Evolutionary conservation across 2,329 filamentous ascomycete genomes (phyloP), one percentile per base, ranked within the genome.

Genomic region (Ophiocordyceps sinensis): DNA sequence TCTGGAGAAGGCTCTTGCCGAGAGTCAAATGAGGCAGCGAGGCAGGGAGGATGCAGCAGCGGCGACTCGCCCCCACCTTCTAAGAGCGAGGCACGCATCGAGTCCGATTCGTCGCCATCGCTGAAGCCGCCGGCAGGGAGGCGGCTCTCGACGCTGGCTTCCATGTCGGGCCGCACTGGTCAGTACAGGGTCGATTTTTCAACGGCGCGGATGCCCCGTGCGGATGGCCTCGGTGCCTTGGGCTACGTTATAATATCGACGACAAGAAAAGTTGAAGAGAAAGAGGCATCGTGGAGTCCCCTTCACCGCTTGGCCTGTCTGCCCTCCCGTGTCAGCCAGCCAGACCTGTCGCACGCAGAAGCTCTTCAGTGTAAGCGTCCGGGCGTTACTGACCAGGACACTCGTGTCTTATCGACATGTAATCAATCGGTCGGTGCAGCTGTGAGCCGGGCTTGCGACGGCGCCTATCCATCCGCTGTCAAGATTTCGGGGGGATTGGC

Each of bases 1-100:
- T 61, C 56, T 19, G 57, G 23, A 26, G 23, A 57, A 41, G 49
- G 59, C 38, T 51, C 53, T 47, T 53, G 58, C 43, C 54, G 61
- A 45, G 42, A 39, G 41, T 47, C 31, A 50, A 44, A 28, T 47
- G 48, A 38, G 37, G 46, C 40, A 39, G 43, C 41, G 45, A 45
- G 47, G 44, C 43, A 42, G 32, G 40, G 28, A 37, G 35, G 17
- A 42, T 23, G 39, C 19, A 28, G 39, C 19, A 28, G n/a, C 14
- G 31, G 31, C 17, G 37, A 37, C n/a, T 14, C 11, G n/a, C 28
- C 39, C 4, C 37, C 38, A 10, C 23, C 21, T 21, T 19, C 19
- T 34, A 11, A 21, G 17, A 21, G 35, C 35, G 40, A 39, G 5
- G 26, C 37, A 29, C 26, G 37, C 17, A 37, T 42, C 9, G 32